Base-by-base conservation (phyloP, 495 filamentous ascomycete species). In the Oidiodendron maius region DNA sequence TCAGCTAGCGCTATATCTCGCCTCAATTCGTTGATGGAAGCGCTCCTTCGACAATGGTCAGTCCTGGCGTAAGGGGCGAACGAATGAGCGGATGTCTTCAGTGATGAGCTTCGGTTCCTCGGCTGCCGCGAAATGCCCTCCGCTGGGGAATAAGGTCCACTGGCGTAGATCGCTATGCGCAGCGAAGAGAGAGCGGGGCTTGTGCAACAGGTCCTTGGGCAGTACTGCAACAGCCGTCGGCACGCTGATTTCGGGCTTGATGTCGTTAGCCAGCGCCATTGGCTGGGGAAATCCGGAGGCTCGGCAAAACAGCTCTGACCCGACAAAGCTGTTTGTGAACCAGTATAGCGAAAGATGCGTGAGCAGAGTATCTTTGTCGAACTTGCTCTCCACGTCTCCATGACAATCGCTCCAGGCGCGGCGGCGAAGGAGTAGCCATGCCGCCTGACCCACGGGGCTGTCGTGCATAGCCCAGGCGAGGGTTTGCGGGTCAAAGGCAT, bases 401-500 rank as follows among this genome's bases (percentile, higher is more conserved):
- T 45, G 22, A 13, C 42, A 30, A 45, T 45, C 42, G 17, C 42
- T 45, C 22, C 42, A 34, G 5, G 42, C 42, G 23, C 25, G 5
- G 13, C 25, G 42, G 24, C 25, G 22, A 15, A 45, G 26, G 11
- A 45, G 25, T 45, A 47, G 18, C 20, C 30, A 40, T 37, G 51
- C 50, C 42, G 24, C 48, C 23, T 15, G 28, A 18, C 23, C 34
- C n/a, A 34, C 25, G 11, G 42, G 42, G 11, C 22, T 32, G 18
- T 45, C 42, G 11, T 30, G 22, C 9, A 45, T 32, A 8, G 8
- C 42, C 40, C 40, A 43, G 26, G 42, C 42, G 11, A 45, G 42
- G 13, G 42, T 45, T 22, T 45, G 42, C 25, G 42, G 42, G 26
- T 45, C 42, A 34, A 32, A 45, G 23, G 42, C 17, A 20, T 34